These are phyloP conservation scores for Pseudogymnoascus sp. DNA, from an alignment of 2,329 filamentous ascomycete genomes.

Conservation along the genomic window DNA sequence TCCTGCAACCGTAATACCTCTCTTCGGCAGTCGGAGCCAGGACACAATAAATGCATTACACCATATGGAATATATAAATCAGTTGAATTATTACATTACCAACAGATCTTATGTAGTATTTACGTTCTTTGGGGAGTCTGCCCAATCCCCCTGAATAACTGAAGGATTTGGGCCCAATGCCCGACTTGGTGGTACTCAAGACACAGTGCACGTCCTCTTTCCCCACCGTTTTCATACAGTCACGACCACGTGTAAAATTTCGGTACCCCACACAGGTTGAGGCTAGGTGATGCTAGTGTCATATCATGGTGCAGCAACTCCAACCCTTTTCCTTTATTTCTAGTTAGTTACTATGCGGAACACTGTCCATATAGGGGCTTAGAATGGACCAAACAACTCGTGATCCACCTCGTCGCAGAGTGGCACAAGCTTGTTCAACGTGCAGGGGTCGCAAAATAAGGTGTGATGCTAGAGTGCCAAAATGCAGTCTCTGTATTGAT, in stretches of 20 bases:
- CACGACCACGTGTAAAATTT: not conserved
- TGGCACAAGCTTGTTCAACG: conserved; percentile 25
- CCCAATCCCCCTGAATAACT: not conserved
- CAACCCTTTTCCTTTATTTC: not conserved
- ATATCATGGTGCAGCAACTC: not conserved
- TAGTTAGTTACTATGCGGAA: not conserved
- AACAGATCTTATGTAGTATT: too few species aligned
- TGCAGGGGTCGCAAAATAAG: conserved; percentile 27
- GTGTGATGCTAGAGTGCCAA: conserved; percentile 25
- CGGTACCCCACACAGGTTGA: not conserved
- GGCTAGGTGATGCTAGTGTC: not conserved
- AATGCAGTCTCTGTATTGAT: conserved; percentile 23
- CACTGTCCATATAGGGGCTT: not conserved
- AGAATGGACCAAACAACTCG: not conserved
- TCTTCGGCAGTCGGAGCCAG: not conserved
- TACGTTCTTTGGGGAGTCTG: not conserved
- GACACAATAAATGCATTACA: too few species aligned
- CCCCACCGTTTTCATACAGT: not conserved
- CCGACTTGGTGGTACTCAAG: not conserved
- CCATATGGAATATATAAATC: too few species aligned
- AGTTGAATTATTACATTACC: too few species aligned
- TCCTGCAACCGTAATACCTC: not conserved
- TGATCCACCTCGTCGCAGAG: conserved; percentile 15
- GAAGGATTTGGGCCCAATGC: not conserved
- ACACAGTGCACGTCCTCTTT: too few species aligned